Base-by-base conservation (phyloP, 345 rosid species). In the Citrus mangshanensis region DNA sequence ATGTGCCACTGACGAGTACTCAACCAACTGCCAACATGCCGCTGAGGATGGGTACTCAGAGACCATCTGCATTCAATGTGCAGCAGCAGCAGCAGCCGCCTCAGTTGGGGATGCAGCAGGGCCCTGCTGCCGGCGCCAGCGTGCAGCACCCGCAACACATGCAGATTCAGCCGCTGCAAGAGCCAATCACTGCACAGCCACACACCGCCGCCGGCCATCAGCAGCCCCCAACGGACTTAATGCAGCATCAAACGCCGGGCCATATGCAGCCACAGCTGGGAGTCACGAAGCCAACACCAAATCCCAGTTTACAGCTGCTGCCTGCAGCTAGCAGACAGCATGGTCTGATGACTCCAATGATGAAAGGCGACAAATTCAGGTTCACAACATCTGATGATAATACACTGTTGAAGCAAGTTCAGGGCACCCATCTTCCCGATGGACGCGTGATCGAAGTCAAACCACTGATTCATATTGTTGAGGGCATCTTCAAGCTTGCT, bases 401-500 rank as follows among this genome's bases (percentile, higher is more conserved):
- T 56, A 80, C 84, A 56, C 81, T 92, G 94, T 73, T 87, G 77
- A 91, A 87, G 84, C 90, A 86, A 85, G 87, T 94, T 72, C 81
- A 81, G 76, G 79, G 80, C 38, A 85, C 95, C 69, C 95, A 92
- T 75, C 38, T 78, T 70, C 98, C 95, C 21, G 97, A 91, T 59
- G 95, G 88, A 72, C 40, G 82, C 16, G 86, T 72, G 70, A 79
- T 91, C 35, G 88, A 94, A 60, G 92, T 89, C 85, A 89, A 76
- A 67, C 85, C 93, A 35, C 89, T 94, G 75, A 89, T 94, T 75
- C 68, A 51, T n/a, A 74, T 94, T 25, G 89, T 89, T 74, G 90
- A 94, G 79, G 93, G 90, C 83, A 92, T 94, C 58, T 92, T 94
- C 68, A 83, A 81, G 64, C 89, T 85, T 30, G 83, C 93, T 68